phyloP scores from a whole-genome alignment of 2,329 filamentous ascomycete genomes.

The Trichoderma brevicompactum region DNA sequence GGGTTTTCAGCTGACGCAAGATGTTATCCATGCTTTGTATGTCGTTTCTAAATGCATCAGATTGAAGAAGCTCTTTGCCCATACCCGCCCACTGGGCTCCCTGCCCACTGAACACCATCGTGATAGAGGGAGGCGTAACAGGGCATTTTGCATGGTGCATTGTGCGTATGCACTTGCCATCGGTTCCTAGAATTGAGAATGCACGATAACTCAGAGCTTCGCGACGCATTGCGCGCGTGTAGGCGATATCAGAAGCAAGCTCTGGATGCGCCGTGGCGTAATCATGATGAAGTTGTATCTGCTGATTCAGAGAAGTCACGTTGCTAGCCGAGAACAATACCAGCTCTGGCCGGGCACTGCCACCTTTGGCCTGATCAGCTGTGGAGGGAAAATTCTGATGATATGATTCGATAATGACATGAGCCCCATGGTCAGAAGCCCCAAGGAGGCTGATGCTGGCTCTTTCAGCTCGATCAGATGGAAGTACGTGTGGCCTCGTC shows the following conservation, averaged over 20 bases:
- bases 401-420: conserved; percentile 10
- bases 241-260: conserved; percentile 16
- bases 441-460: conserved; percentile 12
- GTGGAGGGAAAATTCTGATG: neutral
- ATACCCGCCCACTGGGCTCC: conserved; percentile 44
- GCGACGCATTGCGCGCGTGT: conserved; percentile 17
- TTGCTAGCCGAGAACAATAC: conserved; percentile 26
- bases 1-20: neutral
- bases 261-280: neutral
- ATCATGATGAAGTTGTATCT: conserved; percentile 13
- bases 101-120: conserved; percentile 43
- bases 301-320: conserved; percentile 15
- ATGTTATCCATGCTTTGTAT: conserved; percentile 24
- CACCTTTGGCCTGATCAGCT: neutral
- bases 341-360: neutral
- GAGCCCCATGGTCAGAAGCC: neutral
- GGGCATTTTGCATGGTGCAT: neutral
- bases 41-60: conserved; percentile 31
- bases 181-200: neutral
- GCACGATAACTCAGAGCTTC: neutral
- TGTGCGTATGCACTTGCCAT: neutral
- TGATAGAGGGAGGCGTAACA: neutral
- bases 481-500: neutral
- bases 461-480: neutral
- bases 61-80: conserved; percentile 39